phyloP scores from a whole-genome alignment of 2,329 filamentous ascomycete genomes.

The Fusarium miscanthi region DNA sequence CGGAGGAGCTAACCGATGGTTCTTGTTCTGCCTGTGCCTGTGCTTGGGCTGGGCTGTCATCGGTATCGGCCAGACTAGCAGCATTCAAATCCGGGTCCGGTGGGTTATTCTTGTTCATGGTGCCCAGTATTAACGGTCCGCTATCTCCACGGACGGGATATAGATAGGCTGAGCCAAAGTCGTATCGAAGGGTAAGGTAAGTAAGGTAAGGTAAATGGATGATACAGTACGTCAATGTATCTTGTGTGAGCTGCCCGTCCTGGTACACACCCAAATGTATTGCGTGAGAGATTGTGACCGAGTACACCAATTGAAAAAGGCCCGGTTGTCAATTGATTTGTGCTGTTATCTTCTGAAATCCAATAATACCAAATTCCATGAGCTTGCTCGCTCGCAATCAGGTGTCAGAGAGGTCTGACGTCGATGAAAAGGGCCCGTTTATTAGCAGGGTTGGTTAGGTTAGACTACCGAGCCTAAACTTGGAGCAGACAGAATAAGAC shows the following conservation, averaged over 20 bases:
- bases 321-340: constrained; percentile 12
- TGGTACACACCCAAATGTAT: constrained; percentile 17
- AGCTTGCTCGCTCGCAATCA: background rate
- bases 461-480: constrained; percentile 9
- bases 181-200: background rate
- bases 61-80: constrained; percentile 40
- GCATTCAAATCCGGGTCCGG: constrained; percentile 39
- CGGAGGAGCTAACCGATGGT: constrained; percentile 41
- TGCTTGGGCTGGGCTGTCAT: constrained; percentile 35
- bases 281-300: background rate
- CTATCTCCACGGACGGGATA: constrained; percentile 14
- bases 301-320: background rate
- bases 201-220: background rate
- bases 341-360: constrained; percentile 1
- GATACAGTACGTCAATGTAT: background rate
- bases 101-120: constrained; percentile 37
- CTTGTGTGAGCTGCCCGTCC: constrained; percentile 19
- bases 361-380: background rate
- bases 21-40: constrained; percentile 3
- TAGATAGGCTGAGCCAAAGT: constrained; percentile 24
- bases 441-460: constrained; percentile 1
- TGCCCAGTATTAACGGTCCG: constrained; percentile 36
- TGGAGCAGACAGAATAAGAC: constrained; percentile 2
- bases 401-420: constrained; percentile 22
- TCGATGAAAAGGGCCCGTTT: constrained; percentile 14